These are phyloP conservation scores for Chytriomyces sp. DNA, from an alignment of 192 early-diverging fungal genomes.

Conservation along the genomic window DNA sequence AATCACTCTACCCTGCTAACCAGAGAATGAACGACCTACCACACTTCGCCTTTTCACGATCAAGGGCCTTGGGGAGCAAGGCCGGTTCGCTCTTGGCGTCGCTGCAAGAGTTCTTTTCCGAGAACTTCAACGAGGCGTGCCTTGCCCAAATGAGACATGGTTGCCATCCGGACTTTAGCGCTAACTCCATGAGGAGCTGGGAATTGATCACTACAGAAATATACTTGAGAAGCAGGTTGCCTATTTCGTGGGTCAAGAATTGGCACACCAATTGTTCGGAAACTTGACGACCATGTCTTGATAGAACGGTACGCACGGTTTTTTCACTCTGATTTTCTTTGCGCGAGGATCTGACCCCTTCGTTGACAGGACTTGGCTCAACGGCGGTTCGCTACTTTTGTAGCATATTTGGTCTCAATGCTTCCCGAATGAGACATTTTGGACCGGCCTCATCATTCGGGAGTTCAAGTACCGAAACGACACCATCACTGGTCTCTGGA, in stretches of 20 bases:
- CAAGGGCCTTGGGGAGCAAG: conserved; percentile 76
- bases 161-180: conserved; percentile 94
- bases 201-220: conserved; percentile 93
- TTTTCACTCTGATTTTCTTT: no score
- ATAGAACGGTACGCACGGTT: conserved; percentile 85
- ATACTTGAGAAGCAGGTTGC: conserved; percentile 81
- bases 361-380: conserved; percentile 90
- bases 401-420: conserved; percentile 80
- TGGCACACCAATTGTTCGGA: conserved; percentile 78
- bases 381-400: conserved; percentile 87
- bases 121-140: conserved; percentile 87
- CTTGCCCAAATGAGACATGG: conserved; percentile 70
- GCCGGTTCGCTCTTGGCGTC: conserved; percentile 81
- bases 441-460: conserved; percentile 82
- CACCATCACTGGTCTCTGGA: conserved; percentile 87
- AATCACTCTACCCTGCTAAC: conserved; percentile 60
- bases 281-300: conserved; percentile 90
- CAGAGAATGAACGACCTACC: conserved; percentile 68
- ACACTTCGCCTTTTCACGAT: conserved; percentile 84
- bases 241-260: conserved; percentile 88
- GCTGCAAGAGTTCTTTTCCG: conserved; percentile 79
- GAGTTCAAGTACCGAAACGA: conserved; percentile 89
- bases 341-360: conserved; percentile 99
- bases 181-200: conserved; percentile 68
- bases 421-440: conserved; percentile 92